Evolutionary conservation across 192 early-diverging fungal genomes (phyloP).

Genomic region (Chytriomyces hyalinus): DNA sequence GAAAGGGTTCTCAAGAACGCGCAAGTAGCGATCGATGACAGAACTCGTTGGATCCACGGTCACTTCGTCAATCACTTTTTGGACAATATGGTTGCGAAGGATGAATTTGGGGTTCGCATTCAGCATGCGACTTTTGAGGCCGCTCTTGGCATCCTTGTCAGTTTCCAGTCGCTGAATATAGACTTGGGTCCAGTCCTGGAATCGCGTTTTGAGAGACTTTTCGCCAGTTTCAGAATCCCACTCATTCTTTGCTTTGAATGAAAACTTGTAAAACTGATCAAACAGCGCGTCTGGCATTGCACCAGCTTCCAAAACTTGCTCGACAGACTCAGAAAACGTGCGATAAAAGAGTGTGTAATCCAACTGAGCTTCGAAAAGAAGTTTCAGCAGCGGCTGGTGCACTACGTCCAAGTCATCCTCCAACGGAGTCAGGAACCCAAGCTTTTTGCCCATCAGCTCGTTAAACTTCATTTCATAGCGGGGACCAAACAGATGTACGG

Average conservation of each 20-base stretch:
- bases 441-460: slow-evolving; percentile 61
- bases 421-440: slow-evolving; percentile 35
- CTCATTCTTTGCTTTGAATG: neutral
- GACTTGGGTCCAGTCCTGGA: neutral
- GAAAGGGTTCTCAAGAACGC: slow-evolving; percentile 32
- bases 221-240: neutral
- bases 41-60: slow-evolving; percentile 16
- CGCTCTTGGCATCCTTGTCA: neutral
- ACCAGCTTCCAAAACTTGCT: slow-evolving; percentile 30
- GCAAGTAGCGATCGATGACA: slow-evolving; percentile 30
- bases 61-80: slow-evolving; percentile 60
- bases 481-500: slow-evolving; percentile 59
- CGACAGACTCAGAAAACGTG: slow-evolving; percentile 56
- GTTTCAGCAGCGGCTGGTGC: slow-evolving; percentile 70
- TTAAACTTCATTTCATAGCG: slow-evolving; percentile 53
- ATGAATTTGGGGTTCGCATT: slow-evolving; percentile 74
- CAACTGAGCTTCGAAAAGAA: slow-evolving; percentile 63
- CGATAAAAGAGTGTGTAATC: slow-evolving; percentile 82
- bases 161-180: neutral
- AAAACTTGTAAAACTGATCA: neutral
- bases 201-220: slow-evolving; percentile 6
- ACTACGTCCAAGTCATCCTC: slow-evolving; percentile 55
- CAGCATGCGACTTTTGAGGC: slow-evolving; percentile 60
- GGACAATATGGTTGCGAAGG: slow-evolving; percentile 76
- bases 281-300: slow-evolving; percentile 16